Evolutionary conservation across 1,284 basidiomycete species (phyloP), one percentile per base, ranked within the genome.

Genomic region (Hymenochaete sp.): DNA sequence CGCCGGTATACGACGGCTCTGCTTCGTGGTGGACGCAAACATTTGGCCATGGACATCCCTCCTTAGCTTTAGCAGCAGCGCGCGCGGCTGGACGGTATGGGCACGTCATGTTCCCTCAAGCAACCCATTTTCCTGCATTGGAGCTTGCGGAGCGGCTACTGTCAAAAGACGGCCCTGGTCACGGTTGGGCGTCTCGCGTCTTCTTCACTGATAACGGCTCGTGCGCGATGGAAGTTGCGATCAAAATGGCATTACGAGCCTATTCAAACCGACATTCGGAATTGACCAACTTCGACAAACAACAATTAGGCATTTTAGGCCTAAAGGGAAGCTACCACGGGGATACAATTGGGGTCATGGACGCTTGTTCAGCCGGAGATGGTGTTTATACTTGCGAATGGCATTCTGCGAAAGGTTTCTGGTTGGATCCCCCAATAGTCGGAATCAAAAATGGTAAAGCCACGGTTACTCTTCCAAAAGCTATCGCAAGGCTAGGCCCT

Each of bases 21-120:
- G 93, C 95, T 0, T 95, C 91, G 11, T 98, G 95, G 95, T 98
- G 95, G 91, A 98, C 95, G 0, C 95, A 98, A 66, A 79, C 84
- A 0, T 66, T 97, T 35, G 93, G 93, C 0, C 95, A 98, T 57
- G 82, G 77, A 0, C 68, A 88, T 47, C 76, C 88, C 0, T 66
- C 78, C 0, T 72, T 97, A 9, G 82, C 89, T 0, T 68, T 91
- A 22, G 91, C 93, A 1, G 95, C 92, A 0, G 92, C 93, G 0
- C 69, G 77, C 26, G 93, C 93, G 2, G 85, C 90, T 3, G 95
- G 93, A 2, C 77, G 95, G 3, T 98, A 97, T 57, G 95, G 95
- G 0, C 95, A 98, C 62, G 93, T 98, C 52, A 85, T 98, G 67
- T 98, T 95, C 63, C 95, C 95, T 2, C 80, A 83, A 51, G 86